Conservation (phyloP, 164 flowering plant genomes). For the Umbilicus rupestris region DNA sequence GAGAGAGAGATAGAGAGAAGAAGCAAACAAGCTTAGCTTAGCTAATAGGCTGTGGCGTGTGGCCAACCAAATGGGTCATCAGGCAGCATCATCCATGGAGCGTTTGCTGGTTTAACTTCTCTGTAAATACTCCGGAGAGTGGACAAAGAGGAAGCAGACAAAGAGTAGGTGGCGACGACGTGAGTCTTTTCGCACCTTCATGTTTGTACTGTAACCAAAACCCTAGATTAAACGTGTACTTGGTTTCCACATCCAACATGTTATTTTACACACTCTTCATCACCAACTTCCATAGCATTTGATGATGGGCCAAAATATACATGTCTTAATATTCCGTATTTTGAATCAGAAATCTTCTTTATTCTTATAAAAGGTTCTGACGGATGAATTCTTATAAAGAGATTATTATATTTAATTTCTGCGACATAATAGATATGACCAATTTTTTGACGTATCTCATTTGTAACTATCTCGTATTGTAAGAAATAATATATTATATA, state of each 20-base stretch:
- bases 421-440: no score
- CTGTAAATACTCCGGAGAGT: not conserved
- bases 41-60: conserved; percentile 4
- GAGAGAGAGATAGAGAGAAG: not conserved
- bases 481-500: no score
- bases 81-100: not conserved
- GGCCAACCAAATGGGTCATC: not conserved
- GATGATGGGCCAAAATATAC: not conserved
- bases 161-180: conserved; percentile 3
- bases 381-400: no score
- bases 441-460: no score
- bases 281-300: not conserved
- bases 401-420: no score
- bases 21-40: not conserved
- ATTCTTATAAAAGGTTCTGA: no score
- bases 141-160: not conserved
- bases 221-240: not conserved
- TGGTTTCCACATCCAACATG: not conserved
- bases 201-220: not conserved
- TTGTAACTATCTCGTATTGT: no score
- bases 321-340: not conserved
- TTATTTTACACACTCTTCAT: not conserved
- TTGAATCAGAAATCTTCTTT: no score
- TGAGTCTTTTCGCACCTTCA: not conserved
- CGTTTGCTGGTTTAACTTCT: not conserved